These are phyloP conservation scores for Globisporangium solare DNA, from an alignment of 352 stramenopile genomes.

Conservation along the genomic window DNA sequence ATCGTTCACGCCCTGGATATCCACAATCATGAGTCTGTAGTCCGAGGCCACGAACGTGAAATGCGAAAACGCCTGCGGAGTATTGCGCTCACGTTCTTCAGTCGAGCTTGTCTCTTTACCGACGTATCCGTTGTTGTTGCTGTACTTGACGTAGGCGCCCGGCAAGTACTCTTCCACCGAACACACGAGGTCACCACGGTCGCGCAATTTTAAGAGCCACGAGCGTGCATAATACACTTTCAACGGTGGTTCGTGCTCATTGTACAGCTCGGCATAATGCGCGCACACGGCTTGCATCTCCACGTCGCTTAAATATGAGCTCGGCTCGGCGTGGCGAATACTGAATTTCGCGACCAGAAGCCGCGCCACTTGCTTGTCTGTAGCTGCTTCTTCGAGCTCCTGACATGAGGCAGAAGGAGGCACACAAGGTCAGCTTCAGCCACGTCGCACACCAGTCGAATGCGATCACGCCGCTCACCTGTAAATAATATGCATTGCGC, in stretches of 20 bases:
- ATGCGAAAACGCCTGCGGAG: conserved; percentile 78
- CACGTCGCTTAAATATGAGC: conserved; percentile 79
- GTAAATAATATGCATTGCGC: conserved; percentile 75
- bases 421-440: not conserved
- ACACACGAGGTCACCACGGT: conserved; percentile 59
- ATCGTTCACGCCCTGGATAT: conserved; percentile 83
- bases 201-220: conserved; percentile 71
- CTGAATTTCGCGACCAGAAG: conserved; percentile 76
- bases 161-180: conserved; percentile 77
- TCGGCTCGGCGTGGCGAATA: conserved; percentile 56
- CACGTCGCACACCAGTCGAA: not conserved
- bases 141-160: conserved; percentile 84
- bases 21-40: conserved; percentile 82
- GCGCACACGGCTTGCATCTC: conserved; percentile 88
- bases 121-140: conserved; percentile 84
- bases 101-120: conserved; percentile 75
- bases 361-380: conserved; percentile 16
- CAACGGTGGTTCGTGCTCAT: conserved; percentile 76
- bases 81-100: conserved; percentile 80
- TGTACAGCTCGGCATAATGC: conserved; percentile 84
- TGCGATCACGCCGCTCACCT: conserved; percentile 17
- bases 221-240: conserved; percentile 82
- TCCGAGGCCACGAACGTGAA: conserved; percentile 84
- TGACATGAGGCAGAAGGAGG: conserved; percentile 6
- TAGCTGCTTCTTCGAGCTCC: conserved; percentile 32